These are phyloP conservation scores for Serendipita sp. DNA, from an alignment of 1,284 basidiomycete genomes.

Conservation along the genomic window DNA sequence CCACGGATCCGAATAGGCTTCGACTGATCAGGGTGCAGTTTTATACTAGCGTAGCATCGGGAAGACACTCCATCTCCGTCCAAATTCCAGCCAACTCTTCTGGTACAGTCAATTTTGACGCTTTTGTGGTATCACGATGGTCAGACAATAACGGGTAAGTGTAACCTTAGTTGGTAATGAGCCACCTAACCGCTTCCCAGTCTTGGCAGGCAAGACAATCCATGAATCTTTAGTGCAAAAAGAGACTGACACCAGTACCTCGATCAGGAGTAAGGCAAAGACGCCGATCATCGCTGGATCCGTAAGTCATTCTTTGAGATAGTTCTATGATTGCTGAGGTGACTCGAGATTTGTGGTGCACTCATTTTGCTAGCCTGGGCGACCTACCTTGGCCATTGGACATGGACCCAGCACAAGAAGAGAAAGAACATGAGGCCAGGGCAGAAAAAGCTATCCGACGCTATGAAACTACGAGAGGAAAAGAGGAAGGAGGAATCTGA, in stretches of 20 bases:
- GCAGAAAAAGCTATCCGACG: not conserved
- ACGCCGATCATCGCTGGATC: conserved; percentile 4
- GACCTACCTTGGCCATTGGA: not conserved
- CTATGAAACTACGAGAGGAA: not conserved
- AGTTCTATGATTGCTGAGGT: not conserved
- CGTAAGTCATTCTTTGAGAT: not conserved
- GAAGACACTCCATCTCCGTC: not conserved
- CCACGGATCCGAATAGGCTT: not conserved
- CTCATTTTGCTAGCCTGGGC: not conserved
- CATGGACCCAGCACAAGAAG: not conserved
- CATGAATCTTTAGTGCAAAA: not conserved
- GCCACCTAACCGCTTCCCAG: not conserved
- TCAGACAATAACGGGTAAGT: conserved; percentile 5
- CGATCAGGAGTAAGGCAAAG: not conserved
- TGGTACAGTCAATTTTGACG: not conserved
- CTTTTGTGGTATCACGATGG: not conserved
- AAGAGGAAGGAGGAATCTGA: not conserved
- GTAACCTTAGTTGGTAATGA: not conserved
- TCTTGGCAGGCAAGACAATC: not conserved
- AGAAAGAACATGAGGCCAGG: not conserved
- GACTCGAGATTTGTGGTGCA: conserved; percentile 1
- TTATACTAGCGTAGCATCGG: not conserved
- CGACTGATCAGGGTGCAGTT: not conserved
- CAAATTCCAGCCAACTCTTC: not conserved
- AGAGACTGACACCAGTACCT: not conserved